Base-by-base conservation (phyloP, 495 filamentous ascomycete species). In the Xylaria nigripes region DNA sequence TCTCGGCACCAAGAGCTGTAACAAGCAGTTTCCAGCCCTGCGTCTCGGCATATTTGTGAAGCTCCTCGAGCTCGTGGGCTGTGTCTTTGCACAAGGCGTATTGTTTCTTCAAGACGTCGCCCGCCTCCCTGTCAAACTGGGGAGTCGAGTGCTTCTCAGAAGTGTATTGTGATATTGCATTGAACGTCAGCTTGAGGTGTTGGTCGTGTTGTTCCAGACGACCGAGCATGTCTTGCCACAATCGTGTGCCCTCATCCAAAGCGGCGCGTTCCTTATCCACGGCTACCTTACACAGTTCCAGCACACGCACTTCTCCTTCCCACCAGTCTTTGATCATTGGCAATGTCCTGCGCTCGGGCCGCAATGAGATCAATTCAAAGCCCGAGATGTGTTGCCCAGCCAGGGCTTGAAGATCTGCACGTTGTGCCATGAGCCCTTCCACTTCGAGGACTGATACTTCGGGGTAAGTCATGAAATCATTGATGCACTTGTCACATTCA, bases 21-120 rank as follows among this genome's bases (percentile, higher is more conserved):
- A 96, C 81, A 22, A 98, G 74, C 23, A 97, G 69, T 38, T 87
- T 96, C 93, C 93, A 98, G 6, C 82, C 79, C 50, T 78, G 79
- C 3, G 78, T 75, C 50, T 85, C 76, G 0, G 84, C 86, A 30
- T 77, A 68, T 15, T 78, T 75, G n/a, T 85, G 62, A 6, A 75
- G 76, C 32, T 75, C 69, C 49, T 85, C 81, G n/a, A 96, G 64
- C 10, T 77, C 74, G 3, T 55, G 47, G 36, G 86, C 76, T 18
- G 80, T 80, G 7, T 63, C 58, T 42, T 82, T 76, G 62, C 92
- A 77, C 13, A 78, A 75, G 32, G 68, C 66, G 21, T 83, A 64
- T 41, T 85, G 77, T 13, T 64, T 61, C 51, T 56, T 57, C 47
- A 82, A 60, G 6, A 69, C 61, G 16, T 68, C 59, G 21, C 73